Evolutionary conservation across 345 rosid genomes (phyloP), one percentile per base, ranked within the genome.

Genomic region (Ceriops tagal): DNA sequence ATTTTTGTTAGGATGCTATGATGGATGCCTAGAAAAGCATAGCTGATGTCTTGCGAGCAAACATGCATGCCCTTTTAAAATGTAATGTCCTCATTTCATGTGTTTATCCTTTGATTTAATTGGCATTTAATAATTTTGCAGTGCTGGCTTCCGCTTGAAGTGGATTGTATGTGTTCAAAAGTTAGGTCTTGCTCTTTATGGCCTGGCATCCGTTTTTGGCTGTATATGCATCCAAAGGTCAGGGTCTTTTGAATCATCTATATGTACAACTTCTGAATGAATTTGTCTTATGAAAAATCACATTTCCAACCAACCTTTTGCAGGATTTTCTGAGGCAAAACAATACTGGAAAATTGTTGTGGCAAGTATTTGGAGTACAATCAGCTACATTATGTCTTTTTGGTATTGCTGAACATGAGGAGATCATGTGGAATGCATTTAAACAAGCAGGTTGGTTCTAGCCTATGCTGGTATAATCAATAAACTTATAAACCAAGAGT

Each of bases 181-280:
- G 71, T 95, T 52, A 80, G 79, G 82, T 84, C 84, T 20, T 84
- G 79, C 56, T 62, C 81, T 61, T 73, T 95, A 20, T 88, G 93
- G 96, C 77, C 74, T 67, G 87, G 84, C 64, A 79, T 95, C 32
- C 87, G 84, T 9, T 90, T 92, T 79, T 95, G 99, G 99, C 65
- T 95, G 64, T 95, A 95, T 71, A 92, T 95, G 99, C 99, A 92
- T 82, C 99, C 99, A 53, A 92, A 91, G 96, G 99, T 92, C 72
- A 31, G 83, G 58, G 35, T 71, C 15, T n/a, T 46, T 53, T 19
- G 6, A 67, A 35, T 22, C 61, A 18, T 58, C 49, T 46, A 28
- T 22, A 10, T 0, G 11, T 53, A 20, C 24, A 43, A 37, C 28
- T 62, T 32, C 21, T 34, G 59, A 65, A 70, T 24, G 32, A 24